Evolutionary conservation across 129 eudicot species (phyloP).

Genomic region (Apium graveolens): DNA sequence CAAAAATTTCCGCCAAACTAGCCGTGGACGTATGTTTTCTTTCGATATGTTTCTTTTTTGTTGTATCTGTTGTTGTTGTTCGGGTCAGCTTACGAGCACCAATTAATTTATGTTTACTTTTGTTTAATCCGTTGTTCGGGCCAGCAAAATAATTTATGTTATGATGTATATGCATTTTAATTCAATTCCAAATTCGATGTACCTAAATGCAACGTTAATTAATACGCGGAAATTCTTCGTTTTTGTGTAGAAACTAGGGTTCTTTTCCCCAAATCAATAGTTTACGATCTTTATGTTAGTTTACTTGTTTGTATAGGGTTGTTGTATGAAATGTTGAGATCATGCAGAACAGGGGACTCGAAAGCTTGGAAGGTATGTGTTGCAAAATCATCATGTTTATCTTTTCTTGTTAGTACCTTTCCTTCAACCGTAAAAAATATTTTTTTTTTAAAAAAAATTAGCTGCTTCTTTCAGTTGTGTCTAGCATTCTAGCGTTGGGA

Average conservation of each 20-base stretch:
- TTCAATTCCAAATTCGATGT: background rate
- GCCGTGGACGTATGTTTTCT: slow-evolving; percentile 64
- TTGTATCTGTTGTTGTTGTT: too few species aligned
- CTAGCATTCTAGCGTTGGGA: background rate
- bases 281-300: background rate
- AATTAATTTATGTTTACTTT: too few species aligned
- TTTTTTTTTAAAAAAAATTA: background rate
- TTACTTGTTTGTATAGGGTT: slow-evolving; percentile 40
- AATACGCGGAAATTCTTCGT: too few species aligned
- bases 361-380: slow-evolving; percentile 81
- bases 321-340: slow-evolving; percentile 73
- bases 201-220: background rate
- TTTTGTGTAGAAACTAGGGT: background rate
- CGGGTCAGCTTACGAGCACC: too few species aligned
- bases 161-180: background rate
- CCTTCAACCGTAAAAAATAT: background rate
- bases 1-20: slow-evolving; percentile 72
- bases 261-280: background rate
- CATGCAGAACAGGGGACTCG: slow-evolving; percentile 48
- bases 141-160: too few species aligned
- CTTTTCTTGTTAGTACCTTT: background rate
- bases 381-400: background rate
- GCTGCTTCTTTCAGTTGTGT: background rate
- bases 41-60: too few species aligned
- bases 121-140: too few species aligned